Evolutionary conservation across 2,329 filamentous ascomycete genomes (phyloP).

Genomic region (Acephala macrosclerotiorum): DNA sequence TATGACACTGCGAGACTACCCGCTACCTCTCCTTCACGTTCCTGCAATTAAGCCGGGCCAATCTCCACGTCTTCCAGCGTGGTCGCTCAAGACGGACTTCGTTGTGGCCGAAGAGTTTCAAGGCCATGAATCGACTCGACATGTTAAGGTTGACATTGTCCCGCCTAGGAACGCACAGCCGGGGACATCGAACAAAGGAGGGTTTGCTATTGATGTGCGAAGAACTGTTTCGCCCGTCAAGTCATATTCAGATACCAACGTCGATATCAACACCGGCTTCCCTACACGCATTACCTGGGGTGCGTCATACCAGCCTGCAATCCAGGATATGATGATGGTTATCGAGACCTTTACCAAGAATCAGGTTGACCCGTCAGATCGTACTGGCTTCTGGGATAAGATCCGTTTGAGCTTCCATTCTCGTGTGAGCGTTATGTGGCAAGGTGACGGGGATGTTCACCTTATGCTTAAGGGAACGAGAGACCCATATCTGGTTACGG

Average conservation of each 20-base stretch:
- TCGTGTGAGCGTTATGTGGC: constrained; percentile 87
- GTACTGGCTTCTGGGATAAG: constrained; percentile 99
- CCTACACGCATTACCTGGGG: constrained; percentile 97
- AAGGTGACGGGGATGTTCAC: constrained; percentile 94
- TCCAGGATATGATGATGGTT: constrained; percentile 99
- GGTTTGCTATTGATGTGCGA: constrained; percentile 85
- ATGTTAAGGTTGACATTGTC: constrained; percentile 84
- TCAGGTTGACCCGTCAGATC: constrained; percentile 90
- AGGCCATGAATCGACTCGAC: constrained; percentile 78
- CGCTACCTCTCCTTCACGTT: constrained; percentile 88
- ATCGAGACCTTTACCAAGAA: constrained; percentile 98
- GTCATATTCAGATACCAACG: constrained; percentile 89
- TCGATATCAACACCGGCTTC: constrained; percentile 92
- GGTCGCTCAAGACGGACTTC: constrained; percentile 88
- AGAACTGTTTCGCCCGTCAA: constrained; percentile 95
- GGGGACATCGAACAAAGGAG: constrained; percentile 60
- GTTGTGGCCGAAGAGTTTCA: constrained; percentile 95
- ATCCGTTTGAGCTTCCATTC: constrained; percentile 95
- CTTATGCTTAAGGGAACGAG: constrained; percentile 89
- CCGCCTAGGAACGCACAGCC: constrained; percentile 69
- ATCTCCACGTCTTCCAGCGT: constrained; percentile 78
- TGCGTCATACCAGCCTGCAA: constrained; percentile 94
- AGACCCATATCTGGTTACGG: constrained; percentile 92
- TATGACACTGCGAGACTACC: constrained; percentile 90
- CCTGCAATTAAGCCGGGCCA: constrained; percentile 83